Conservation (phyloP, 768 basidiomycete species). For the Chalciporus sphaerocephalus region DNA sequence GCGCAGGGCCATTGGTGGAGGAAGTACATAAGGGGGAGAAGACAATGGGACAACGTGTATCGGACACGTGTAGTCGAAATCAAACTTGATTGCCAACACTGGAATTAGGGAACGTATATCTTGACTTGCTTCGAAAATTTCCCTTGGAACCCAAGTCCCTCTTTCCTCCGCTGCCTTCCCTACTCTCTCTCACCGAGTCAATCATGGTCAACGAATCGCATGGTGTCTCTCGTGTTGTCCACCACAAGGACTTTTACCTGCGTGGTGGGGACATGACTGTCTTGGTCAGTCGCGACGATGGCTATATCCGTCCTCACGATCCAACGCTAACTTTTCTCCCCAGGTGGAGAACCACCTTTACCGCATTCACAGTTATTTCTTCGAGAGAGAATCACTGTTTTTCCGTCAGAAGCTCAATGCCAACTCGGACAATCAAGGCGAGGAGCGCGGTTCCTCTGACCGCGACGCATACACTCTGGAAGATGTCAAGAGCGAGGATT, state of each 20-base stretch:
- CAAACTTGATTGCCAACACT: conserved; percentile 23
- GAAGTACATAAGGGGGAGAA: conserved; percentile 19
- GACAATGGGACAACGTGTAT: conserved; percentile 26
- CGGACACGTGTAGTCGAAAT: conserved; percentile 34
- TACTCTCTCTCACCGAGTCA: conserved; percentile 19
- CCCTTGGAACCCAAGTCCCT: conserved; percentile 29
- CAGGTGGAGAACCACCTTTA: conserved; percentile 58
- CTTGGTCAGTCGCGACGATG: conserved; percentile 38
- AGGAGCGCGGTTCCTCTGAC: conserved; percentile 37
- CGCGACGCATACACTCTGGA: conserved; percentile 42
- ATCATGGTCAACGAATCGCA: conserved; percentile 27
- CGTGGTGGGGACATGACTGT: conserved; percentile 56
- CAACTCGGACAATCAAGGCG: conserved; percentile 24
- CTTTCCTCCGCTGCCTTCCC: conserved; percentile 27
- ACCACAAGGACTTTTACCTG: conserved; percentile 49
- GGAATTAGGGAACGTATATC: conserved; percentile 32
- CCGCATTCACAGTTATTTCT: conserved; percentile 57
- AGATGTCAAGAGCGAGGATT: conserved; percentile 43
- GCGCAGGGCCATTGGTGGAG: conserved; percentile 10
- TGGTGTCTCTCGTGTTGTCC: conserved; percentile 31
- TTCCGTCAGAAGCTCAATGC: conserved; percentile 40
- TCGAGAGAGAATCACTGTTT: conserved; percentile 53
- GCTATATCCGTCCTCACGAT: not conserved
- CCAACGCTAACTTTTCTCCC: conserved; percentile 13
- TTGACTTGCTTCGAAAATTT: conserved; percentile 36